Evolutionary conservation across 768 basidiomycete species (phyloP), one percentile per base, ranked within the genome.

Genomic region (Trametes meyenii): DNA sequence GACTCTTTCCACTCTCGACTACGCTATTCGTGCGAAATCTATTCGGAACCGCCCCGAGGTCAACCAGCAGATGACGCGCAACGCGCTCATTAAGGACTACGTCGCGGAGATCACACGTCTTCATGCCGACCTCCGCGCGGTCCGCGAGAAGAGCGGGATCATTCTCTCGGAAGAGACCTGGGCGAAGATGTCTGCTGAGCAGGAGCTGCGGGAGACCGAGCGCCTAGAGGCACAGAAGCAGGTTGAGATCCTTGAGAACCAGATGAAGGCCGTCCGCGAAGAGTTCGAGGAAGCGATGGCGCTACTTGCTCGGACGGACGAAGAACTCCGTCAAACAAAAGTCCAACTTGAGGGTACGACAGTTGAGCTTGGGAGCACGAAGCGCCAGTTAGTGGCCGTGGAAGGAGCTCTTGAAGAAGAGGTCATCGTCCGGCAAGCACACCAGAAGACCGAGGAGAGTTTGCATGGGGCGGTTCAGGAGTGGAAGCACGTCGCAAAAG

Each of bases 1-100:
- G 75, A 98, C 97, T 0, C 83, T 97, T 19, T 97, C 96, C 2
- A 99, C 97, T 0, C 87, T 99, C 45, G 95, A 98, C 73, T 99
- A 99, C 68, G 96, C 97, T 33, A 83, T 94, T 48, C 87, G 93
- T 24, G 97, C 97, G 29, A 98, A 96, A 72, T 91, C 92, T 24
- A 98, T 99, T 70, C 85, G 87, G 52, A 98, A 98, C 77, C 89
- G 90, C 68, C 97, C 97, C 8, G 96, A 98, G 73, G 76, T 97
- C 40, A 98, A 98, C 74, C 92, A 94, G 70, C 88, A 94, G 49
- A 90, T 97, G 85, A 94, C 93, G 10, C 88, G 94, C 49, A 92
- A 94, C 62, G 86, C 93, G 0, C 85, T 98, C 50, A 77, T 99
- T 48, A 95, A 95, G 73, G 96, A 98, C 73, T 98, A 96, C 67